Conservation (phyloP, 2,329 filamentous ascomycete genomes). For the Colletotrichum cereale region DNA sequence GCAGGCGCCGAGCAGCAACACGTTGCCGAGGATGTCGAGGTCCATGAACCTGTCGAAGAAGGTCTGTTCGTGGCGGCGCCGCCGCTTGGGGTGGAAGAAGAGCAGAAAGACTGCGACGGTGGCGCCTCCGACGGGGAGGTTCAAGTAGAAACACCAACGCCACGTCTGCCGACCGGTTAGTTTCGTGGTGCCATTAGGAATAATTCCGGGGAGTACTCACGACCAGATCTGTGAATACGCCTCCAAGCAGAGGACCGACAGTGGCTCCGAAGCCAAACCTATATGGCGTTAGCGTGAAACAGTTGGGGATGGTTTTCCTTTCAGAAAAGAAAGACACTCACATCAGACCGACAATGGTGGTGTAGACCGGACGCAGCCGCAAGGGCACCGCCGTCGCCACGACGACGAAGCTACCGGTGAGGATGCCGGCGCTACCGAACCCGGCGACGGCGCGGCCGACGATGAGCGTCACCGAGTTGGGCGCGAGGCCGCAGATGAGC, state of each 20-base stretch:
- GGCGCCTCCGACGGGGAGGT: conserved; percentile 47
- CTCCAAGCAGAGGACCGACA: conserved; percentile 51
- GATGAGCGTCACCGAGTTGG: conserved; percentile 29
- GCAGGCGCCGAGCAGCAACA: conserved; percentile 58
- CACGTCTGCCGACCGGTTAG: conserved; percentile 42
- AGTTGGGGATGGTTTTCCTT: neutral
- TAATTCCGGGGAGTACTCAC: conserved; percentile 42
- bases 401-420: conserved; percentile 52
- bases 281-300: neutral
- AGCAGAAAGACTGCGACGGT: conserved; percentile 45
- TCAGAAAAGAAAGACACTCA: conserved; percentile 37
- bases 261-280: conserved; percentile 53
- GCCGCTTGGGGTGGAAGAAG: conserved; percentile 45
- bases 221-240: conserved; percentile 52
- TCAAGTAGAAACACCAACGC: conserved; percentile 42
- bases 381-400: conserved; percentile 49
- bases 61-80: conserved; percentile 44
- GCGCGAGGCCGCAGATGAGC: conserved; percentile 33
- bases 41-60: conserved; percentile 46
- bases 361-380: conserved; percentile 48
- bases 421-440: conserved; percentile 43
- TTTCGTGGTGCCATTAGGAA: neutral
- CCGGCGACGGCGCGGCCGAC: conserved; percentile 37
- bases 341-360: conserved; percentile 50
- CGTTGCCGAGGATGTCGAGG: conserved; percentile 55